Evolutionary conservation across 2,329 filamentous ascomycete genomes (phyloP).

Genomic region (Fusarium papillatum): DNA sequence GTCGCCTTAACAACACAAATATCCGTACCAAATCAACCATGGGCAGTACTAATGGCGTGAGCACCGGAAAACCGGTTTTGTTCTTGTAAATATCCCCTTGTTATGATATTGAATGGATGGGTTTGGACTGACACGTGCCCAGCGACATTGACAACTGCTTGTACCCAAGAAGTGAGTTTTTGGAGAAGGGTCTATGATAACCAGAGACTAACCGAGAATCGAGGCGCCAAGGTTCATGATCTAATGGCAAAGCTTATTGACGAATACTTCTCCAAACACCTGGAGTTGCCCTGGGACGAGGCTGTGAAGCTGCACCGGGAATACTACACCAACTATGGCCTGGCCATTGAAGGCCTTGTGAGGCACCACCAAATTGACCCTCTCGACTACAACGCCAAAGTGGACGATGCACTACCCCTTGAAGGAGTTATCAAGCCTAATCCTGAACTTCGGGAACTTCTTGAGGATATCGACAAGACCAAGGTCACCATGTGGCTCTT

Average conservation of each 20-base stretch:
- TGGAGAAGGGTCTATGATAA: conserved; percentile 1
- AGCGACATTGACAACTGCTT: conserved; percentile 99
- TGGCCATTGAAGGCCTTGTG: conserved; percentile 96
- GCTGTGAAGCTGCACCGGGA: conserved; percentile 89
- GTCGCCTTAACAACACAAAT: conserved; percentile 10
- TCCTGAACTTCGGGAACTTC: conserved; percentile 78
- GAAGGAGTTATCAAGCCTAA: conserved; percentile 88
- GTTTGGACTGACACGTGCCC: conserved; percentile 45
- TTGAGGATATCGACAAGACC: conserved; percentile 84
- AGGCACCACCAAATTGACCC: conserved; percentile 96
- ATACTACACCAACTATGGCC: conserved; percentile 96
- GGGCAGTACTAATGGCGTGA: conserved; percentile 51
- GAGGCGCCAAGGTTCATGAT: conserved; percentile 85
- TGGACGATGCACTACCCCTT: conserved; percentile 94
- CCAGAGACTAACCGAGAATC: conserved; percentile 13
- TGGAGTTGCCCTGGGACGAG: conserved; percentile 81
- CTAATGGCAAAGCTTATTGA: conserved; percentile 89
- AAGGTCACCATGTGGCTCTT: conserved; percentile 95
- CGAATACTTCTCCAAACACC: conserved; percentile 74
- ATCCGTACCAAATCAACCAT: conserved; percentile 39
- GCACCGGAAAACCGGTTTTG: conserved; percentile 53
- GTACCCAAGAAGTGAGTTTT: conserved; percentile 82
- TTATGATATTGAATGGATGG: background rate
- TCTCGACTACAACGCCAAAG: conserved; percentile 92
- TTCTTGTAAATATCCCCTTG: conserved; percentile 54